phyloP scores from a whole-genome alignment of 768 basidiomycete genomes.

The Amanita rubescens region DNA sequence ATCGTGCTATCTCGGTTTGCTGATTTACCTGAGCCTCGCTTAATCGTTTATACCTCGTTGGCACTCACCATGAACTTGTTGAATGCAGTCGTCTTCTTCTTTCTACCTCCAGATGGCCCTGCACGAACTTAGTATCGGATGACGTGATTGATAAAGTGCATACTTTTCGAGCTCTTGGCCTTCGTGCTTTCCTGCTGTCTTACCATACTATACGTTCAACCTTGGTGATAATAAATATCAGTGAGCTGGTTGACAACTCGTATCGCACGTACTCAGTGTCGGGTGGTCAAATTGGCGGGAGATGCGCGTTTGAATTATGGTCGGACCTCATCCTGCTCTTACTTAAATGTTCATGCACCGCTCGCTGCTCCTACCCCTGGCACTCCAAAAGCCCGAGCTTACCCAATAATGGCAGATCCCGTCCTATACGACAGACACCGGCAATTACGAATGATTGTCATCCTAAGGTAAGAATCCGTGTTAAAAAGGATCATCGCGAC shows the following conservation, averaged over 20 bases:
- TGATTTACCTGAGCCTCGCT: slow-evolving; percentile 16
- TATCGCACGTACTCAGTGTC: slow-evolving; percentile 7
- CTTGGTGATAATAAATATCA: neutral
- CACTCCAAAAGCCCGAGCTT: slow-evolving; percentile 3
- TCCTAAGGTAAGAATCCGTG: neutral
- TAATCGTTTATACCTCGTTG: neutral
- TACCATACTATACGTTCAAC: neutral
- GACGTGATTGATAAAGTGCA: neutral
- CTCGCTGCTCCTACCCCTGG: slow-evolving; percentile 20
- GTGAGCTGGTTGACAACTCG: neutral
- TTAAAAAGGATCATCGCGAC: neutral
- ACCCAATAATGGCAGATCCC: neutral
- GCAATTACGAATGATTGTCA: neutral
- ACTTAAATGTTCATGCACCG: slow-evolving; percentile 15
- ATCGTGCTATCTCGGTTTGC: slow-evolving; percentile 72
- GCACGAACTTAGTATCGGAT: neutral
- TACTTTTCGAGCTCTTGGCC: slow-evolving; percentile 41
- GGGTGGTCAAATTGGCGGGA: slow-evolving; percentile 33
- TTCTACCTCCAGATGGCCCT: slow-evolving; percentile 47
- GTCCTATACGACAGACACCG: neutral
- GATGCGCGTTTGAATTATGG: slow-evolving; percentile 35
- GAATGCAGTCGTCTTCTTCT: slow-evolving; percentile 64
- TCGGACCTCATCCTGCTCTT: slow-evolving; percentile 53
- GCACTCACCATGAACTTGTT: slow-evolving; percentile 61
- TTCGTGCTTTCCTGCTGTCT: slow-evolving; percentile 11